phyloP scores from a whole-genome alignment of 352 stramenopile species.

The Globisporangium barbulae region DNA sequence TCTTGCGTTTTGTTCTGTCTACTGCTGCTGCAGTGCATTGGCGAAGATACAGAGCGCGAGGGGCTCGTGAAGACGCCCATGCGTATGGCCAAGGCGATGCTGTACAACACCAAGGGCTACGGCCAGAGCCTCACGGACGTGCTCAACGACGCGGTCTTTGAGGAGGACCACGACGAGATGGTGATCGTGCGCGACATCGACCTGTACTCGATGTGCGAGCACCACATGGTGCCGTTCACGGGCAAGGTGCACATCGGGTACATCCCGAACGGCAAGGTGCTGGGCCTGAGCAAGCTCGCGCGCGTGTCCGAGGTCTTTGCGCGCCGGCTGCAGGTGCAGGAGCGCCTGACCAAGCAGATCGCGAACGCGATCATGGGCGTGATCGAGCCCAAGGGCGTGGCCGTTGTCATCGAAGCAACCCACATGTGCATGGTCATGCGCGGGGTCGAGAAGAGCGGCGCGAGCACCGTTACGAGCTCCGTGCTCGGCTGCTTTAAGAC shows the following conservation, averaged over 20 bases:
- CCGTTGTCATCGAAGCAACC: constrained; percentile 97
- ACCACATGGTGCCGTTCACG: constrained; percentile 99
- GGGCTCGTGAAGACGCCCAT: constrained; percentile 96
- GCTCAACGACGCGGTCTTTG: constrained; percentile 97
- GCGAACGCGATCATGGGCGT: constrained; percentile 96
- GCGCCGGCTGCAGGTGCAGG: constrained; percentile 97
- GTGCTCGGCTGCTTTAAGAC: constrained; percentile 97
- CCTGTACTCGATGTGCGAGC: constrained; percentile 98
- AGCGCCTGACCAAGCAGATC: constrained; percentile 99
- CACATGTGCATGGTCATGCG: constrained; percentile 99
- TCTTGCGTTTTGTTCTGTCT: constrained; percentile 5
- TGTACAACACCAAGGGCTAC: constrained; percentile 97
- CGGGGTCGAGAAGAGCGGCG: constrained; percentile 97
- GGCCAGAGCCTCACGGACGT: constrained; percentile 85
- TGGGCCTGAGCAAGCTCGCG: constrained; percentile 98
- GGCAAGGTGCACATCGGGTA: constrained; percentile 95
- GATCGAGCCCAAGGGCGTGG: constrained; percentile 96
- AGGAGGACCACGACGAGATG: constrained; percentile 98
- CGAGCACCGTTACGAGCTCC: constrained; percentile 96
- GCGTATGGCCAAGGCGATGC: constrained; percentile 95
- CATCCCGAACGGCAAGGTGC: constrained; percentile 94
- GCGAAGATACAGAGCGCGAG: constrained; percentile 94
- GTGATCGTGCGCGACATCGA: constrained; percentile 99
- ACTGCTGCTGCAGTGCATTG: constrained; percentile 70
- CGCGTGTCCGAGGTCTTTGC: constrained; percentile 97